These are phyloP conservation scores for Alternaria ethzedia DNA, from an alignment of 2,329 filamentous ascomycete genomes.

Conservation along the genomic window DNA sequence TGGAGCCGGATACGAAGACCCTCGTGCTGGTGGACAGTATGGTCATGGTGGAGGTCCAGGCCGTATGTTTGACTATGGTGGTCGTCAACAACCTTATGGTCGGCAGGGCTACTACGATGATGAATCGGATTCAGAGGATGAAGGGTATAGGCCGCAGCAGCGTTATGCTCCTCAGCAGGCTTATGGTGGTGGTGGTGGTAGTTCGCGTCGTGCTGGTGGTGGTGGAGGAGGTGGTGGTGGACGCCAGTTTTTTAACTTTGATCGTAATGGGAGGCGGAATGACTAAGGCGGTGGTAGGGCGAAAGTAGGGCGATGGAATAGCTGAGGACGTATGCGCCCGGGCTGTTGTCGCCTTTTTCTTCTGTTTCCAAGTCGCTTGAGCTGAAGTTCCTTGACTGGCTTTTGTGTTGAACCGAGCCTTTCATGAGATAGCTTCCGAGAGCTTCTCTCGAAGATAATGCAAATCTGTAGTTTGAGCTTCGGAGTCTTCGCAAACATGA, in stretches of 20 bases:
- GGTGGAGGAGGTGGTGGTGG: background rate
- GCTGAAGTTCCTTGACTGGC: no score
- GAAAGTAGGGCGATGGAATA: background rate
- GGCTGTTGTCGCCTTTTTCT: background rate
- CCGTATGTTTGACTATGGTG: background rate
- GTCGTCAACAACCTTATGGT: background rate
- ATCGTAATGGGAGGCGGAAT: background rate
- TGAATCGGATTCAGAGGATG: background rate
- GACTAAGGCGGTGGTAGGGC: no score
- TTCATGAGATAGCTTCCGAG: background rate
- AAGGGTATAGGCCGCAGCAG: background rate
- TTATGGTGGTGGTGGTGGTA: background rate
- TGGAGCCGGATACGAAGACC: background rate
- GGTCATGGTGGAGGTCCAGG: background rate
- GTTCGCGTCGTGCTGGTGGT: background rate
- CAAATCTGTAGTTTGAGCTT: background rate
- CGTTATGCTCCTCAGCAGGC: background rate
- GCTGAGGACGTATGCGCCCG: background rate
- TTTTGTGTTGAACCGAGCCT: no score
- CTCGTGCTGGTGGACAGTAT: background rate
- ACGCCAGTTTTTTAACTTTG: background rate
- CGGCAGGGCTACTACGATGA: background rate
- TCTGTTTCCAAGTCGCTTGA: no score
- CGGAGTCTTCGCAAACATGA: fast-evolving
- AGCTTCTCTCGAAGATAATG: background rate